Evolutionary conservation across 441 rosid genomes (phyloP).

Genomic region (Iberis amara): DNA sequence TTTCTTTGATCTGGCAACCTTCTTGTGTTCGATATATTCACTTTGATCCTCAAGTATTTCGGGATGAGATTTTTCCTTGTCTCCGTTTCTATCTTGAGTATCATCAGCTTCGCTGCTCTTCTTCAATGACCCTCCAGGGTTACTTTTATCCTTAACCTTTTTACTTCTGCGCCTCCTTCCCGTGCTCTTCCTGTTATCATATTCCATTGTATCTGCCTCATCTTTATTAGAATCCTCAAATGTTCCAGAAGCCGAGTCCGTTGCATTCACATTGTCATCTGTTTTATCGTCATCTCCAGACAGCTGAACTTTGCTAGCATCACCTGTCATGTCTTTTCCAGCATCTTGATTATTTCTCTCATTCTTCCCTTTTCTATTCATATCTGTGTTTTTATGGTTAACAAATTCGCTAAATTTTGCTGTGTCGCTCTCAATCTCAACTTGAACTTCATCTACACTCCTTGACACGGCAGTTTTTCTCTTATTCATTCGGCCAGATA

Average conservation of each 20-base stretch:
- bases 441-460: conserved; percentile 27
- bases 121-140: conserved; percentile 29
- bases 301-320: conserved; percentile 18
- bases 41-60: conserved; percentile 19
- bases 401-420: conserved; percentile 42
- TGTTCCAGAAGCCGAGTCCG: conserved; percentile 13
- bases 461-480: conserved; percentile 35
- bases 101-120: conserved; percentile 34
- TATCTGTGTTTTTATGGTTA: conserved; percentile 48
- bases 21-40: conserved; percentile 36
- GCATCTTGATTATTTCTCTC: conserved; percentile 21
- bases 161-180: conserved; percentile 52
- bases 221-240: conserved; percentile 29
- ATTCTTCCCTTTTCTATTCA: conserved; percentile 25
- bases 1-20: conserved; percentile 49
- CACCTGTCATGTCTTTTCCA: conserved; percentile 31
- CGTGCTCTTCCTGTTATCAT: conserved; percentile 51
- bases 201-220: conserved; percentile 47
- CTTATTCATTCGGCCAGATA: conserved; percentile 47
- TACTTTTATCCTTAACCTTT: conserved; percentile 48
- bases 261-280: conserved; percentile 20
- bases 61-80: conserved; percentile 31
- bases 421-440: conserved; percentile 39
- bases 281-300: conserved; percentile 10
- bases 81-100: conserved; percentile 28